phyloP scores from a whole-genome alignment of 140 eudicot species.

The Anethum foeniculum region DNA sequence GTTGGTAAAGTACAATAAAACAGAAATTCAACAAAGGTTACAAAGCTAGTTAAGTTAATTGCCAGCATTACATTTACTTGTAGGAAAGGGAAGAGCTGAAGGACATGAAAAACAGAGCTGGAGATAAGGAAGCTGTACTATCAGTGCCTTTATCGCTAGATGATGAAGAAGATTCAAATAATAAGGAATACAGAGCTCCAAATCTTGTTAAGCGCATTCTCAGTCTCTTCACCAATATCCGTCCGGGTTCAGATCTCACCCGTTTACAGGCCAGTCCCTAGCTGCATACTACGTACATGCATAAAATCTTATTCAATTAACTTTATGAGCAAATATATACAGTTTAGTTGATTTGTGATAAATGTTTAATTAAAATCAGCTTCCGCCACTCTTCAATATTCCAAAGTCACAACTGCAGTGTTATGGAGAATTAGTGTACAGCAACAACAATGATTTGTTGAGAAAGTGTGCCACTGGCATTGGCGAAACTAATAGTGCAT shows the following conservation, averaged over 20 bases:
- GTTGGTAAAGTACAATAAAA: too few relatives aligned
- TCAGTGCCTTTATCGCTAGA: conserved; percentile 56
- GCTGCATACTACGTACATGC: neutral
- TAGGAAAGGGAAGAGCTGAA: neutral
- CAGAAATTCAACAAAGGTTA: neutral
- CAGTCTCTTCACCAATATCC: conserved; percentile 48
- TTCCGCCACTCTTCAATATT: conserved; percentile 78
- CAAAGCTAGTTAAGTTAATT: neutral
- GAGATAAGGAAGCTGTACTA: conserved; percentile 22
- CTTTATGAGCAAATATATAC: neutral
- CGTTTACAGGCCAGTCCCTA: conserved; percentile 46
- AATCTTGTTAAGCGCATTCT: conserved; percentile 54
- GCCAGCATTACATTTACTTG: neutral
- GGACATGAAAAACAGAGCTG: neutral
- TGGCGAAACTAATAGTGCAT: conserved; percentile 30
- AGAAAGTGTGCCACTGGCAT: conserved; percentile 44
- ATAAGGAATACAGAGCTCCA: conserved; percentile 43
- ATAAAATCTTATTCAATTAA: neutral
- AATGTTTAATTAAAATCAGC: conserved; percentile 20
- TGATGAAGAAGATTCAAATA: conserved; percentile 24
- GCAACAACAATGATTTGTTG: conserved; percentile 41
- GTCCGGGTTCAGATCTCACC: conserved; percentile 86
- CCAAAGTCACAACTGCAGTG: conserved; percentile 88
- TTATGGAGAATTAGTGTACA: conserved; percentile 73
- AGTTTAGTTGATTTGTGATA: neutral